phyloP scores from a whole-genome alignment of 2,329 filamentous ascomycete species.

The Fusarium anguioides region DNA sequence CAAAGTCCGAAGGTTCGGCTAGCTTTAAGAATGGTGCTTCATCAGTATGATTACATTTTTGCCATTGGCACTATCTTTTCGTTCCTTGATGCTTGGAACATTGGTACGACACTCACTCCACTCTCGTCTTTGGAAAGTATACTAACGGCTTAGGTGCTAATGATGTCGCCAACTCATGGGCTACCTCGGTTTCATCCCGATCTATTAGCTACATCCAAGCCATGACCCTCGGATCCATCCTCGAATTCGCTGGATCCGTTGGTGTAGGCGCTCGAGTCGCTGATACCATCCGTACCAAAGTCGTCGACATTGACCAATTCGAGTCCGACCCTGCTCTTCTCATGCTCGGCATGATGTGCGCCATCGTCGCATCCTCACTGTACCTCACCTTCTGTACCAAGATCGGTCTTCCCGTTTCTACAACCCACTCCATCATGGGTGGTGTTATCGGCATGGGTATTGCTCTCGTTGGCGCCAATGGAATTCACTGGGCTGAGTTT shows the following conservation, averaged over 20 bases:
- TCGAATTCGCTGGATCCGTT: constrained; percentile 71
- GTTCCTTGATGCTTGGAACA: constrained; percentile 73
- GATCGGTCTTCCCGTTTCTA: constrained; percentile 68
- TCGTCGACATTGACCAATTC: constrained; percentile 64
- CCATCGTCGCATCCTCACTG: constrained; percentile 62
- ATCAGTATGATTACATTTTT: constrained; percentile 72
- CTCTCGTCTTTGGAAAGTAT: not conserved
- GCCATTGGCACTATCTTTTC: constrained; percentile 74
- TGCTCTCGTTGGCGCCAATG: constrained; percentile 61
- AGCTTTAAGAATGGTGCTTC: constrained; percentile 43
- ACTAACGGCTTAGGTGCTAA: constrained; percentile 41
- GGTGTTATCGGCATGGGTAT: constrained; percentile 71
- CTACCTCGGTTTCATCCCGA: constrained; percentile 77
- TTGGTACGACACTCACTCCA: constrained; percentile 54
- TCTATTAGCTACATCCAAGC: constrained; percentile 71
- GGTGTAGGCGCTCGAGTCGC: constrained; percentile 70
- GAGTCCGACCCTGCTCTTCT: constrained; percentile 61
- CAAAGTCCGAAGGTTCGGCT: constrained; percentile 14
- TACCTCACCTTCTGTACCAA: constrained; percentile 68
- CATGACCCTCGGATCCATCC: constrained; percentile 67
- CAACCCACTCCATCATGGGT: constrained; percentile 71
- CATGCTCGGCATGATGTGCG: constrained; percentile 70
- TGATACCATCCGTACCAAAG: constrained; percentile 71
- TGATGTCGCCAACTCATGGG: constrained; percentile 83
- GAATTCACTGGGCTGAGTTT: constrained; percentile 66